phyloP scores from a whole-genome alignment of 306 rosid species.

The Quercus wislizeni region DNA sequence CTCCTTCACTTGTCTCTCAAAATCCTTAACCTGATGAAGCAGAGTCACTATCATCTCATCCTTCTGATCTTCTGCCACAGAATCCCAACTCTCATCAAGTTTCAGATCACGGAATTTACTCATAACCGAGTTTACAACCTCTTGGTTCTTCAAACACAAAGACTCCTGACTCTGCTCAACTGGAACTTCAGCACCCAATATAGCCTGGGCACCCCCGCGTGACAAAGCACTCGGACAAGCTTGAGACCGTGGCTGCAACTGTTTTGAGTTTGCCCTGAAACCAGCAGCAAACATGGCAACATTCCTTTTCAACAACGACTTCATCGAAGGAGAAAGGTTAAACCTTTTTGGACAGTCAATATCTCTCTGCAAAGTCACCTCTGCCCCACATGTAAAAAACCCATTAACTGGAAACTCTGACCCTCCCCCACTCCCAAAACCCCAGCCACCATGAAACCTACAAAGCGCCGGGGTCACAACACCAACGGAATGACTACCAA shows the following conservation, averaged over 20 bases:
- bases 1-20: conserved; percentile 82
- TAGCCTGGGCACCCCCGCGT: conserved; percentile 41
- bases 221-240: conserved; percentile 25
- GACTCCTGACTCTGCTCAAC: conserved; percentile 49
- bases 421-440: conserved; percentile 73
- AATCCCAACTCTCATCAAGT: conserved; percentile 77
- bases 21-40: conserved; percentile 78
- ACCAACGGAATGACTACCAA: conserved; percentile 43
- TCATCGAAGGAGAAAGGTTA: conserved; percentile 89
- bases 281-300: conserved; percentile 96
- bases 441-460: conserved; percentile 94
- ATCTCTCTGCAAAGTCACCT: conserved; percentile 53
- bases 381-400: conserved; percentile 52
- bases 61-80: conserved; percentile 82
- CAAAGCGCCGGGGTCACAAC: conserved; percentile 58
- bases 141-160: conserved; percentile 52
- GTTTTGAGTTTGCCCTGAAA: conserved; percentile 76
- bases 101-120: conserved; percentile 84
- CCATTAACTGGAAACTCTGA: conserved; percentile 57
- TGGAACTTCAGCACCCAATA: conserved; percentile 39
- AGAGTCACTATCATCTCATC: conserved; percentile 75
- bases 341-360: conserved; percentile 90
- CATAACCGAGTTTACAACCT: conserved; percentile 67
- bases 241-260: conserved; percentile 42
- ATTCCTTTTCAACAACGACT: conserved; percentile 73